Evolutionary conservation across 306 rosid species (phyloP).

Genomic region (Trifolium dubium): DNA sequence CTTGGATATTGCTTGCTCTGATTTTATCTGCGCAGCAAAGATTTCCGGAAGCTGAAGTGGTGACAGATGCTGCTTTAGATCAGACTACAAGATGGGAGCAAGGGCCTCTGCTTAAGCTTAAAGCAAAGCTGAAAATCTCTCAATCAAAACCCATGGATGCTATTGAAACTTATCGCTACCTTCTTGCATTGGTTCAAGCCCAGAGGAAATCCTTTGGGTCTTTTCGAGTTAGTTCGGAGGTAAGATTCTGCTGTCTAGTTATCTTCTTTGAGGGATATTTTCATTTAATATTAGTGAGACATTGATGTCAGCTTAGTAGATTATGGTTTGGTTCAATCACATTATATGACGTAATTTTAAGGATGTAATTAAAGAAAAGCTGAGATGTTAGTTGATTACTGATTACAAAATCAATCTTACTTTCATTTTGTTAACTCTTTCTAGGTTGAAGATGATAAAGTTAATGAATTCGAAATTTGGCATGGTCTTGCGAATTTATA

Average conservation of each 20-base stretch:
- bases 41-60: conserved; percentile 83
- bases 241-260: conserved; percentile 44
- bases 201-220: conserved; percentile 87
- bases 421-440: conserved; percentile 37
- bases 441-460: conserved; percentile 73
- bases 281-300: conserved; percentile 5
- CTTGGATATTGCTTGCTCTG: conserved; percentile 94
- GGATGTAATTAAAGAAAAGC: background rate
- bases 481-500: conserved; percentile 88
- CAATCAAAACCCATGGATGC: conserved; percentile 82
- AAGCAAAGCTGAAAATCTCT: conserved; percentile 81
- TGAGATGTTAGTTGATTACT: background rate
- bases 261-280: conserved; percentile 5
- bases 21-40: conserved; percentile 87
- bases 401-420: background rate
- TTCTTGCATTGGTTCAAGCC: conserved; percentile 97
- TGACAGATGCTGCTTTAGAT: conserved; percentile 92
- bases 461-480: conserved; percentile 87
- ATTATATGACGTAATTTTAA: background rate
- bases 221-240: conserved; percentile 61
- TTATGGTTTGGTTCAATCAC: background rate
- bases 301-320: conserved; percentile 19
- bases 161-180: conserved; percentile 85
- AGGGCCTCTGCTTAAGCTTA: conserved; percentile 86
- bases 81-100: conserved; percentile 95